A percentile compares a stretch with the other conserved stretches of the same genome.
phyloP scores from a whole-genome alignment of 306 rosid genomes.

The Ormosia emarginata region DNA sequence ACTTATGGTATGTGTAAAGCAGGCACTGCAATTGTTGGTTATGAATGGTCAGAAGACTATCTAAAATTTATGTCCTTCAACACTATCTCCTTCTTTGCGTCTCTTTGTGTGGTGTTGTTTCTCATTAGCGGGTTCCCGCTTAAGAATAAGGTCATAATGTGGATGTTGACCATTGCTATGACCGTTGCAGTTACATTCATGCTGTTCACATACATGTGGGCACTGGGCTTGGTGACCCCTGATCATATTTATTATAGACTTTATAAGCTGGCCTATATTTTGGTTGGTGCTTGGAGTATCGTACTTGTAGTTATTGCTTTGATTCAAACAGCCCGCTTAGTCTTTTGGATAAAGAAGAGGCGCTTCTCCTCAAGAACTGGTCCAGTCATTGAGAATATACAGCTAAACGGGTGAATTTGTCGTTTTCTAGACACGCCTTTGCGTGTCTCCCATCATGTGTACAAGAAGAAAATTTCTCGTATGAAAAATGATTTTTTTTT shows the following conservation, averaged over 20 bases:
- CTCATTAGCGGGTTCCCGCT: conserved; percentile 38
- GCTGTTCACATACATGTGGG: conserved; percentile 18
- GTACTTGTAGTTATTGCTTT: background rate
- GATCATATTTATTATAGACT: background rate
- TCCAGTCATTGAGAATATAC: background rate
- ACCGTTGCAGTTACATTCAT: conserved; percentile 16
- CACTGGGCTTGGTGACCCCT: conserved; percentile 12
- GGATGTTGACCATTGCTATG: conserved; percentile 28
- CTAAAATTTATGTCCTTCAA: background rate
- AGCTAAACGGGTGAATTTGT: too few species aligned
- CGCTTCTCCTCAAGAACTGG: background rate
- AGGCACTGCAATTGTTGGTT: conserved; percentile 28
- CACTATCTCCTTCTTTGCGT: conserved; percentile 28
- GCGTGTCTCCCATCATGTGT: background rate
- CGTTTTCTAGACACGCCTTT: too few species aligned
- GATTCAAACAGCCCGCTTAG: conserved; percentile 1
- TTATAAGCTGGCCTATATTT: background rate
- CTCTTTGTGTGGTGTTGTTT: conserved; percentile 25
- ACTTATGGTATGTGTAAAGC: conserved; percentile 16
- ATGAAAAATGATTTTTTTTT: too few species aligned
- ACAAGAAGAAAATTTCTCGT: background rate
- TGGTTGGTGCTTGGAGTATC: background rate
- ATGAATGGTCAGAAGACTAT: background rate
- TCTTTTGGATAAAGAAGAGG: conserved; percentile 23
- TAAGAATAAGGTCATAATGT: background rate